These are phyloP conservation scores for Kazachstania taianensis DNA, from an alignment of 805 yeast species.

Conservation along the genomic window DNA sequence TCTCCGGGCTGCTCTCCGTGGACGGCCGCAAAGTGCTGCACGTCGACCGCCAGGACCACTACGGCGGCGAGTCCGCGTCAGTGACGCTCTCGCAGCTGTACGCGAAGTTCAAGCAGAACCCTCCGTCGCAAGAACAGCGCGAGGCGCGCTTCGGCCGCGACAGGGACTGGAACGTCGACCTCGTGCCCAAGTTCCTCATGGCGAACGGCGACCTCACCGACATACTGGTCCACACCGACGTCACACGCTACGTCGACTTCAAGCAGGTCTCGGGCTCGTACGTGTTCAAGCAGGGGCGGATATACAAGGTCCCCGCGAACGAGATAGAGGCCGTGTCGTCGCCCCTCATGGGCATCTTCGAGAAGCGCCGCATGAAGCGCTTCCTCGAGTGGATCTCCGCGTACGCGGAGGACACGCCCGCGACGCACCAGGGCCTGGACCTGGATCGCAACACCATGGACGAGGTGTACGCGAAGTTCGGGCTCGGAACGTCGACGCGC, in stretches of 20 bases:
- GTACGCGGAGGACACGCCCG: slow-evolving; percentile 65
- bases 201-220: slow-evolving; percentile 95
- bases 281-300: slow-evolving; percentile 77
- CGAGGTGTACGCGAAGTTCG: slow-evolving; percentile 79
- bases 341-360: slow-evolving; percentile 90
- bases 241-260: slow-evolving; percentile 90
- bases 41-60: slow-evolving; percentile 91
- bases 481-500: slow-evolving; percentile 84
- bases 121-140: slow-evolving; percentile 52
- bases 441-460: slow-evolving; percentile 85
- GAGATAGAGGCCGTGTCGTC: slow-evolving; percentile 86
- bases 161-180: slow-evolving; percentile 95
- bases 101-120: slow-evolving; percentile 77
- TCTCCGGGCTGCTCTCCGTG: slow-evolving; percentile 89
- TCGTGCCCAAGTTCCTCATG: slow-evolving; percentile 95
- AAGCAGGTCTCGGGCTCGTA: slow-evolving; percentile 94
- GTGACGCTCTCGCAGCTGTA: slow-evolving; percentile 61
- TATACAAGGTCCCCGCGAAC: slow-evolving; percentile 90
- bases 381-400: slow-evolving; percentile 81
- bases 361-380: slow-evolving; percentile 87
- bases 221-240: slow-evolving; percentile 90
- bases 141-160: slow-evolving; percentile 74
- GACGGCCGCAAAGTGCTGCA: slow-evolving; percentile 97
- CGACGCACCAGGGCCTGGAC: slow-evolving; percentile 80
- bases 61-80: slow-evolving; percentile 88